Conservation (phyloP, 148 eudicot species). For the Pharnaceum exiguum region DNA sequence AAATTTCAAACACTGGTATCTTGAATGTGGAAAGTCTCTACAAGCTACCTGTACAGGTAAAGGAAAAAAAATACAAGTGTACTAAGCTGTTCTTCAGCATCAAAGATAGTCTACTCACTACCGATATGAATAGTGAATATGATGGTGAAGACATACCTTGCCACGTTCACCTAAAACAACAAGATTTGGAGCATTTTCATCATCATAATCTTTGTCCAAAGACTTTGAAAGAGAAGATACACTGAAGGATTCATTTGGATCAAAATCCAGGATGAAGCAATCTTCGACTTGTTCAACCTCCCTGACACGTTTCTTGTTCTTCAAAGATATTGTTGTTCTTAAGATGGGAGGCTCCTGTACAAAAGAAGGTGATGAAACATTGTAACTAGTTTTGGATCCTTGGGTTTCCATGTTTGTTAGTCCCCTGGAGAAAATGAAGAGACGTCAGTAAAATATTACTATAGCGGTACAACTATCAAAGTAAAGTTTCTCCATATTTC, state of each 20-base stretch:
- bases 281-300: constrained; percentile 38
- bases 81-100: background rate
- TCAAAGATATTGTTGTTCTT: constrained; percentile 29
- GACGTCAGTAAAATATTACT: too few species aligned
- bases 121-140: background rate
- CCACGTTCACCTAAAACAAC: constrained; percentile 48
- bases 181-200: constrained; percentile 14
- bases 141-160: constrained; percentile 26
- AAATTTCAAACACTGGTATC: constrained; percentile 43
- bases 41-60: constrained; percentile 45
- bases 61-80: background rate
- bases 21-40: constrained; percentile 68
- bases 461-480: too few species aligned
- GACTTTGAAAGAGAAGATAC: background rate
- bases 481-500: too few species aligned
- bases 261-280: constrained; percentile 50
- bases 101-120: too few species aligned
- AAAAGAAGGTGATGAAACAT: background rate
- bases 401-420: too few species aligned
- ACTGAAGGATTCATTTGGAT: constrained; percentile 13
- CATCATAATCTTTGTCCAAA: constrained; percentile 1
- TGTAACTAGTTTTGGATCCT: too few species aligned
- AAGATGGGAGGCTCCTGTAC: constrained; percentile 11
- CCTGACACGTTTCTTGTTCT: constrained; percentile 8
- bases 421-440: too few species aligned